phyloP scores from a whole-genome alignment of 179 eudicot species.

The Amaranthus tricolor region DNA sequence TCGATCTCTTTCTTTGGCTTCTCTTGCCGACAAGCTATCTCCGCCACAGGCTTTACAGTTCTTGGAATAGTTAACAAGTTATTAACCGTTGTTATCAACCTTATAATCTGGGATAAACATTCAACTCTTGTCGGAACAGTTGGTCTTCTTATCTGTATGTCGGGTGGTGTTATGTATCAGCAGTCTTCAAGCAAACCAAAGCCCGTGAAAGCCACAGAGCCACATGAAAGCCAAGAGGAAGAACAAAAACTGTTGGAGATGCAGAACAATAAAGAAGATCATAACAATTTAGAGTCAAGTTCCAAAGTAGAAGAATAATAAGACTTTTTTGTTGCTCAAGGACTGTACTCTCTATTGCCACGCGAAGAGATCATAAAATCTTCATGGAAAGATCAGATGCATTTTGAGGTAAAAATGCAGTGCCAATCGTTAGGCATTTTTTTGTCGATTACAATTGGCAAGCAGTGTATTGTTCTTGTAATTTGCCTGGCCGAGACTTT shows the following conservation, averaged over 20 bases:
- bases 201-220: constrained; percentile 36
- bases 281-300: constrained; percentile 13
- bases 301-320: constrained; percentile 21
- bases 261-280: constrained; percentile 43
- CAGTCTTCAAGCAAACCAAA: constrained; percentile 70
- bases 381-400: neutral
- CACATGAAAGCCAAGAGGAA: constrained; percentile 53
- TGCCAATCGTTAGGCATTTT: neutral
- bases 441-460: neutral
- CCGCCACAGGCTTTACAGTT: constrained; percentile 94
- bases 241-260: constrained; percentile 69
- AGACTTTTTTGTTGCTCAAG: neutral
- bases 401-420: constrained; percentile 12
- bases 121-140: constrained; percentile 77
- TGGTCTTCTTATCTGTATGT: constrained; percentile 87
- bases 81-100: constrained; percentile 81
- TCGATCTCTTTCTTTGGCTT: constrained; percentile 92
- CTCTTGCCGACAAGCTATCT: constrained; percentile 86
- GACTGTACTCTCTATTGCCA: neutral
- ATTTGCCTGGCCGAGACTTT: neutral
- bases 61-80: constrained; percentile 96
- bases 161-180: constrained; percentile 85
- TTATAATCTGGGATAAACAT: constrained; percentile 89
- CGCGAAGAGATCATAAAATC: neutral
- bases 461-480: constrained; percentile 1